A percentile compares a stretch with the other conserved stretches of the same genome.
Conservation (phyloP, 1,139 yeast genomes). For the Martiniozyma asiatica region DNA sequence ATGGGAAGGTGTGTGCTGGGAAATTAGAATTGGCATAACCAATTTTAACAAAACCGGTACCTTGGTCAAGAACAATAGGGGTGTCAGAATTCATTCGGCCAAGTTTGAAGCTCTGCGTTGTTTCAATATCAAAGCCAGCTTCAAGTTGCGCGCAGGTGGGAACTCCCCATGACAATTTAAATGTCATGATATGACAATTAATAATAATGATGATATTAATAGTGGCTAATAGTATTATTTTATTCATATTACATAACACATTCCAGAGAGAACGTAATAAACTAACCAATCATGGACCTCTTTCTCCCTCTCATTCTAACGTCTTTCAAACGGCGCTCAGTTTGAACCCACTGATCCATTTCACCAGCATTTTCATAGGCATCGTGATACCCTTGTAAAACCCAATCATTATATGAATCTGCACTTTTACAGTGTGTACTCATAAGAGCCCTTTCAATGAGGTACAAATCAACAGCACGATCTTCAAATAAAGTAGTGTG, state of each 20-base stretch:
- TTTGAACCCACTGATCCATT: constrained; percentile 38
- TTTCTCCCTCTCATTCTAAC: constrained; percentile 90
- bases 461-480: constrained; percentile 92
- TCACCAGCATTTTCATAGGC: constrained; percentile 24
- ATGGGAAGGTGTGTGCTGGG: constrained; percentile 97
- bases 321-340: constrained; percentile 56
- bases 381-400: constrained; percentile 60
- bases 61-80: constrained; percentile 81
- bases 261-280: no score
- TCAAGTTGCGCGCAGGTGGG: no score
- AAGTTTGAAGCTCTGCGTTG: no score
- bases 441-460: constrained; percentile 78
- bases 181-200: no score
- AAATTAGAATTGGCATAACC: constrained; percentile 96
- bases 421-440: constrained; percentile 83
- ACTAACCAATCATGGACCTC: no score
- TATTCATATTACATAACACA: no score
- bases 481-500: constrained; percentile 73
- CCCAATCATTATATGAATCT: constrained; percentile 51
- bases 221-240: no score
- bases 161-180: no score
- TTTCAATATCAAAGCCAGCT: no score
- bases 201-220: no score
- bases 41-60: constrained; percentile 93
- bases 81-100: no score